Evolutionary conservation across 1,284 basidiomycete genomes (phyloP), one percentile per base, ranked within the genome.

Genomic region (Tremellales sp.): DNA sequence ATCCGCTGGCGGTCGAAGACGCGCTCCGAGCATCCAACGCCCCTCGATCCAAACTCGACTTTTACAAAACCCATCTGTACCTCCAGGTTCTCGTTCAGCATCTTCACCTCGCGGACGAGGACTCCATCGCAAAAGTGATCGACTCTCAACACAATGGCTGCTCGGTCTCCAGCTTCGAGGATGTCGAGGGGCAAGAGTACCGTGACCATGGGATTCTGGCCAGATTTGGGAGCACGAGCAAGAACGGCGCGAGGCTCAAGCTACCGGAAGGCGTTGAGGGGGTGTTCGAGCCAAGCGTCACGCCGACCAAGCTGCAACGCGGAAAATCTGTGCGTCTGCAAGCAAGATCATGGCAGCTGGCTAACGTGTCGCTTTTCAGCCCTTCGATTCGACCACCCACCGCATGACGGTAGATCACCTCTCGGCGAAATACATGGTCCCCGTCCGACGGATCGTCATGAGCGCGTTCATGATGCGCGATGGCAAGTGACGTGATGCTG

Each of bases 1-100:
- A 74, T 44, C 72, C 72, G 0, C 60, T 74, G 1, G 67, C 72
- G 0, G 66, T 74, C 4, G 72, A 74, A 54, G 72, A 74, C 49
- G 60, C 68, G 3, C 54, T 74, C 14, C 63, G 68, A 31, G 61
- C 65, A 9, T 47, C 50, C 36, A 64, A 66, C 48, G 65, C 62
- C 13, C 70, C 70, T 22, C 68, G 72, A 18, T 67, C 65, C 42
- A 74, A 74, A 50, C 38, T 69, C 28, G 72, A 74, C 47, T 74
- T 72, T 47, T 74, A 72, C 60, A 45, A 57, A 13, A 63, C 61
- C 31, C 70, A 72, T 48, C 57, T 74, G 13, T 74, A 72, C 48
- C 56, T 70, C n/a, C 70, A 72, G 47, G 57, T 73, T 29, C 57
- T 72, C 18, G 61, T 71, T 14, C 70, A 74, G 31, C 67, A 71